phyloP scores from a whole-genome alignment of 2,329 filamentous ascomycete species.

The Neonectria faginata region DNA sequence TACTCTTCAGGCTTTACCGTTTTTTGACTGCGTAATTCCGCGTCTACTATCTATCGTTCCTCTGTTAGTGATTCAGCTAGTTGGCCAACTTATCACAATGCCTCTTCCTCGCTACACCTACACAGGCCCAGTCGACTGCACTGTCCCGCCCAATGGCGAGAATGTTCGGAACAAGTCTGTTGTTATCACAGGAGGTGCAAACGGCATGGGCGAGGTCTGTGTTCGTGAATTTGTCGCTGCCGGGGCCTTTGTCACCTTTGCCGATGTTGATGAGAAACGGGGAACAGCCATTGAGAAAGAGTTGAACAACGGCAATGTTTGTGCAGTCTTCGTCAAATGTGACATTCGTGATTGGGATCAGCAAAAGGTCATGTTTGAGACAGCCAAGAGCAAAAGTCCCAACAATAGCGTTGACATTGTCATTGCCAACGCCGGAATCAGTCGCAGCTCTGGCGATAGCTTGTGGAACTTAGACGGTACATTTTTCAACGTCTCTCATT shows the following conservation, averaged over 20 bases:
- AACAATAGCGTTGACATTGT: conserved; percentile 57
- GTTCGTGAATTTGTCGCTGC: conserved; percentile 51
- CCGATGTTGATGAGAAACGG: conserved; percentile 51
- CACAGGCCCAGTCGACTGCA: conserved; percentile 38
- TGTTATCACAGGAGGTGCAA: conserved; percentile 61
- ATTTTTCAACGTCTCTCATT: conserved; percentile 5
- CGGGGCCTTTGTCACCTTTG: conserved; percentile 57
- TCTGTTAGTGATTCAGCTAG: background rate
- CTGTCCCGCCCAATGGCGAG: conserved; percentile 13
- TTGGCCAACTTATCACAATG: conserved; percentile 5
- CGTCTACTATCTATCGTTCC: background rate
- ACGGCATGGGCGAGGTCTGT: conserved; percentile 55
- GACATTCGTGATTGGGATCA: conserved; percentile 59
- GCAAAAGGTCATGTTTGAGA: conserved; percentile 56
- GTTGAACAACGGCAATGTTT: conserved; percentile 44
- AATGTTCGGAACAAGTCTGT: conserved; percentile 57
- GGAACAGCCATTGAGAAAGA: conserved; percentile 50
- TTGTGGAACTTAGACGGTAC: conserved; percentile 54
- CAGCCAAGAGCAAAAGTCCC: conserved; percentile 52
- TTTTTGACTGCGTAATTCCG: too few relatives aligned
- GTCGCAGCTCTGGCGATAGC: conserved; percentile 49
- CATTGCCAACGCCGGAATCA: conserved; percentile 61
- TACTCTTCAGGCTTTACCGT: background rate
- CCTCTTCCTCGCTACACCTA: conserved; percentile 35
- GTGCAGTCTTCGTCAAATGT: conserved; percentile 51